Percentiles rank a stretch among this genome's conserved stretches.
Evolutionary conservation across 2,329 filamentous ascomycete species (phyloP).

Genomic region (Geoglossum cookeanum): DNA sequence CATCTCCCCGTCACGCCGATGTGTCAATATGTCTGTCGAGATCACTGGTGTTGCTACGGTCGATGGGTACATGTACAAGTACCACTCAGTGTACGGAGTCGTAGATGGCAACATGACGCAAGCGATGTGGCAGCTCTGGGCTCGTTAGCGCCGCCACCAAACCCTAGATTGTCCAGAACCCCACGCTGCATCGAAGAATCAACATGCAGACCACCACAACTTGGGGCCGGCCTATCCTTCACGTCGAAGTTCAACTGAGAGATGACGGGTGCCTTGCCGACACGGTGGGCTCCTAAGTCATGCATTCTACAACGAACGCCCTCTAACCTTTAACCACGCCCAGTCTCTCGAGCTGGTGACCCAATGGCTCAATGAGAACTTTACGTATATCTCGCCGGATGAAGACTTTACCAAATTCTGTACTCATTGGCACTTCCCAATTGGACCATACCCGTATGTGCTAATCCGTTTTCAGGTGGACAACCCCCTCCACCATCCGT

Average conservation of each 20-base stretch:
- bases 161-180: neutral
- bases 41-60: neutral
- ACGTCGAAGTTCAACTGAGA: slow-evolving; percentile 16
- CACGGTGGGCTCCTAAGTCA: slow-evolving; percentile 4
- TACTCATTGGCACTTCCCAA: neutral
- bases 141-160: neutral
- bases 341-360: slow-evolving; percentile 14
- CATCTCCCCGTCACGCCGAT: neutral
- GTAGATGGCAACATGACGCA: neutral
- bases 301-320: neutral
- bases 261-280: slow-evolving; percentile 6
- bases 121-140: neutral
- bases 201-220: slow-evolving; percentile 4
- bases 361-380: slow-evolving; percentile 12
- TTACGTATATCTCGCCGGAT: slow-evolving; percentile 10
- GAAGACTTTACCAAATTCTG: slow-evolving; percentile 10
- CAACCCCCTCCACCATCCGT: slow-evolving; percentile 5
- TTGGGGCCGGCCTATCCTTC: slow-evolving; percentile 12
- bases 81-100: neutral
- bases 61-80: neutral
- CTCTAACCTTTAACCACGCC: neutral
- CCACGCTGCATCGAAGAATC: slow-evolving; percentile 1
- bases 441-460: slow-evolving; percentile 6
- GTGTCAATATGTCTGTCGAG: neutral
- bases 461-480: slow-evolving; percentile 2